Evolutionary conservation across 1,284 basidiomycete species (phyloP).

Genomic region (Paramarasmius palmivorus): DNA sequence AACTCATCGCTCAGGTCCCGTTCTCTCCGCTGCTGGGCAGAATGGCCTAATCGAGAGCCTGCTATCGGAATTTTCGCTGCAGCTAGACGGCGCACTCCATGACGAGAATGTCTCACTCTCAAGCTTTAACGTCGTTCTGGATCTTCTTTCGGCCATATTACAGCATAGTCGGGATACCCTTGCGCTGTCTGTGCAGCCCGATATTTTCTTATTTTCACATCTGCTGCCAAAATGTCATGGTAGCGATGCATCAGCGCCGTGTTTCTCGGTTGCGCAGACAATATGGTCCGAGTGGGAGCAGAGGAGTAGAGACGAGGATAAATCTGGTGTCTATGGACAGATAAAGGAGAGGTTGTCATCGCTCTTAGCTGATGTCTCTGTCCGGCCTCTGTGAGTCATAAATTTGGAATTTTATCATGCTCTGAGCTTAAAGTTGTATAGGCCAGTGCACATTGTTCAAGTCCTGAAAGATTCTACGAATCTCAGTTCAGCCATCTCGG

Average conservation of each 20-base stretch:
- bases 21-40: slow-evolving; percentile 38
- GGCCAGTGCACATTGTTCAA: slow-evolving; percentile 49
- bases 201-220: slow-evolving; percentile 49
- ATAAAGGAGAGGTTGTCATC: slow-evolving; percentile 43
- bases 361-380: slow-evolving; percentile 43
- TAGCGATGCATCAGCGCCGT: slow-evolving; percentile 12
- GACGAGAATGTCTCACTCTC: slow-evolving; percentile 21
- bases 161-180: slow-evolving; percentile 18
- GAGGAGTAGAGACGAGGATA: slow-evolving; percentile 19
- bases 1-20: background rate
- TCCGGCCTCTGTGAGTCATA: slow-evolving; percentile 38
- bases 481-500: slow-evolving; percentile 31
- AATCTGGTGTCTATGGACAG: slow-evolving; percentile 26
- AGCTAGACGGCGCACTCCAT: slow-evolving; percentile 36
- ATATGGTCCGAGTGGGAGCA: slow-evolving; percentile 43
- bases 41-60: slow-evolving; percentile 33
- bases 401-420: background rate
- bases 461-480: slow-evolving; percentile 27
- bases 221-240: slow-evolving; percentile 40
- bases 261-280: slow-evolving; percentile 26
- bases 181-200: slow-evolving; percentile 28
- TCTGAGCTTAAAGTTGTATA: slow-evolving; percentile 22
- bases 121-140: slow-evolving; percentile 32
- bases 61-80: slow-evolving; percentile 34
- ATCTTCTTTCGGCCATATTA: slow-evolving; percentile 35